Conservation (phyloP, 2,329 filamentous ascomycete genomes). For the Clarireedia paspali region DNA sequence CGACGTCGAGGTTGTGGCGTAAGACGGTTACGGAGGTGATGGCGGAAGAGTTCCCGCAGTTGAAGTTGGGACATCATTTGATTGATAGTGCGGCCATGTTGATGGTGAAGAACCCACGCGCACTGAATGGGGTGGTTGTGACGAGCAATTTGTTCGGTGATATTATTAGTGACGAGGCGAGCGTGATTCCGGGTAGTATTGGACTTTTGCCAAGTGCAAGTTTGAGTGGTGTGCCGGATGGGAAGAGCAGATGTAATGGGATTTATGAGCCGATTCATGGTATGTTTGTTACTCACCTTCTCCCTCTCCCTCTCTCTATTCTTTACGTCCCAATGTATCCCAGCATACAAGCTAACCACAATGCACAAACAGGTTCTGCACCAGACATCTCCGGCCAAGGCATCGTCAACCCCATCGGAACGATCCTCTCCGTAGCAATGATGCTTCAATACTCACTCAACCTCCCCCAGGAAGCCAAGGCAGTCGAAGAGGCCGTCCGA, state of each 20-base stretch:
- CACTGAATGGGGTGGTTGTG: conserved; percentile 83
- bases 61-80: conserved; percentile 79
- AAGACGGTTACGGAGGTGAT: conserved; percentile 81
- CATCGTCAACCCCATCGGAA: conserved; percentile 87
- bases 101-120: conserved; percentile 87
- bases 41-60: conserved; percentile 78
- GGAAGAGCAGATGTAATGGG: conserved; percentile 76
- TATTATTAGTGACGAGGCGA: conserved; percentile 92
- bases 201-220: conserved; percentile 84
- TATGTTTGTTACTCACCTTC: conserved; percentile 32
- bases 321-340: neutral
- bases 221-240: conserved; percentile 78
- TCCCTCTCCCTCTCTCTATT: neutral
- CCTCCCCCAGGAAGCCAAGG: conserved; percentile 66
- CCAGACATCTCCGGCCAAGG: conserved; percentile 90
- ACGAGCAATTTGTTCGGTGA: conserved; percentile 94
- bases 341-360: neutral
- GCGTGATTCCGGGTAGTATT: conserved; percentile 85
- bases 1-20: conserved; percentile 82
- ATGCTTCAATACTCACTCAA: conserved; percentile 90
- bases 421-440: conserved; percentile 89
- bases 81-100: conserved; percentile 98
- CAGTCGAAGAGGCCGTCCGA: conserved; percentile 75
- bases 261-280: conserved; percentile 98
- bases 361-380: conserved; percentile 56